These are phyloP conservation scores for Talaromyces nanjingensis DNA, from an alignment of 495 filamentous ascomycete genomes.

Conservation along the genomic window DNA sequence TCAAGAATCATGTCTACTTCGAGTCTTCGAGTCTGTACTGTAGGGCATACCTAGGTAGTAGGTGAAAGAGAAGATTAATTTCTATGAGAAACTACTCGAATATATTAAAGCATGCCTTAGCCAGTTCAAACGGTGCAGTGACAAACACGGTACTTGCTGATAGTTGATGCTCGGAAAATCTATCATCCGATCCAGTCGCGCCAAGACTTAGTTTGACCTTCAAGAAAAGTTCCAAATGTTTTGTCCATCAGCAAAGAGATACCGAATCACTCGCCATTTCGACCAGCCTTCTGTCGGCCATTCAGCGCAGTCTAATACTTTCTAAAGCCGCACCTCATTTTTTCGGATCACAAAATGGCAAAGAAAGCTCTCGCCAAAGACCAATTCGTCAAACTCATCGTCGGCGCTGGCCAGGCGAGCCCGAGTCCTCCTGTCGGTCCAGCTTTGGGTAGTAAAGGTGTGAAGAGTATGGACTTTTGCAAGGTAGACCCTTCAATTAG, in stretches of 20 bases:
- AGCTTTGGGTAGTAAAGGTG: slow-evolving; percentile 92
- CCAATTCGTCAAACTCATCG: slow-evolving; percentile 94
- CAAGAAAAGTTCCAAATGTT: slow-evolving; percentile 2
- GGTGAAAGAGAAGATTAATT: too few species aligned
- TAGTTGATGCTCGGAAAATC: neutral
- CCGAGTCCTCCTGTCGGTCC: slow-evolving; percentile 97
- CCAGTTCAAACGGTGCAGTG: too few species aligned
- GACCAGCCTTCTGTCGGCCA: neutral
- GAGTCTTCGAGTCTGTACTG: too few species aligned
- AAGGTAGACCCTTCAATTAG: slow-evolving; percentile 54
- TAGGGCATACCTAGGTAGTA: too few species aligned
- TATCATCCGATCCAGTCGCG: neutral
- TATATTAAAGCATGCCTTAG: too few species aligned
- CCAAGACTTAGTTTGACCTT: neutral
- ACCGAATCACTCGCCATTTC: neutral
- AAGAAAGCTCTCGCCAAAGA: slow-evolving; percentile 55
- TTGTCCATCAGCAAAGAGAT: neutral
- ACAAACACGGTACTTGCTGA: too few species aligned
- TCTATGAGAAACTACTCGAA: too few species aligned
- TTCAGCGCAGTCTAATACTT: neutral
- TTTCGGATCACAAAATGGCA: neutral
- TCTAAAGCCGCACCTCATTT: neutral
- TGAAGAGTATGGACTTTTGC: slow-evolving; percentile 99
- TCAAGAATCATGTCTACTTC: too few species aligned
- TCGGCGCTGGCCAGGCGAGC: slow-evolving; percentile 92